phyloP scores from a whole-genome alignment of 2,329 filamentous ascomycete genomes.

The Monilinia polystroma region DNA sequence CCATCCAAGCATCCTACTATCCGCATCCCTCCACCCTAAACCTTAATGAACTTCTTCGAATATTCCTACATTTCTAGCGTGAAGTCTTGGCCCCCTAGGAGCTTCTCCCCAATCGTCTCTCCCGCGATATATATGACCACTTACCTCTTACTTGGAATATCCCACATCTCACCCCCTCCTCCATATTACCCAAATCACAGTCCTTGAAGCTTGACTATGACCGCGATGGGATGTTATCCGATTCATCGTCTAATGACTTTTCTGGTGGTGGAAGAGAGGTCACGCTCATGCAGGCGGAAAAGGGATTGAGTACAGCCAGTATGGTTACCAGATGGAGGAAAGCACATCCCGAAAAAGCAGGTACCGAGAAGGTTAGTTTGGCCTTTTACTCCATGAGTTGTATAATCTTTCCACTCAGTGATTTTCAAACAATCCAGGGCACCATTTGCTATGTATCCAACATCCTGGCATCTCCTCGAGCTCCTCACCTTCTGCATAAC shows the following conservation, averaged over 20 bases:
- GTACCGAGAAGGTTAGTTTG: conserved; percentile 38
- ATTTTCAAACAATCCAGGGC: too few relatives aligned
- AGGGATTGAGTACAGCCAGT: conserved; percentile 41
- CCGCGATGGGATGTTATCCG: conserved; percentile 36
- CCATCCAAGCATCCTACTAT: conserved; percentile 1
- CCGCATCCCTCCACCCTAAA: conserved; percentile 43
- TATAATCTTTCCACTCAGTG: too few relatives aligned
- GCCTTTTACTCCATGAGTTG: conserved; percentile 29
- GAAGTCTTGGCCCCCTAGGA: conserved; percentile 43
- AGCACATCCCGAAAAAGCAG: conserved; percentile 41
- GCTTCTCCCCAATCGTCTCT: conserved; percentile 42
- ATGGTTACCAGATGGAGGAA: conserved; percentile 44
- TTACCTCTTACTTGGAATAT: conserved; percentile 48
- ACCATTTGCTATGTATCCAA: too few relatives aligned
- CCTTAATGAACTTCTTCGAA: conserved; percentile 41
- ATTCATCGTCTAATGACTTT: conserved; percentile 33
- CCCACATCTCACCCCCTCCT: conserved; percentile 29
- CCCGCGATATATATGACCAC: conserved; percentile 43
- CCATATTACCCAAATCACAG: conserved; percentile 38
- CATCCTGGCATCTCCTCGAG: too few relatives aligned
- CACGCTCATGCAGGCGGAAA: conserved; percentile 32
- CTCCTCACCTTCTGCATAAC: too few relatives aligned
- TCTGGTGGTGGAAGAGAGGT: conserved; percentile 33
- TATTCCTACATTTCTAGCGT: conserved; percentile 43
- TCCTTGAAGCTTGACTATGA: conserved; percentile 44